Evolutionary conservation across 2,329 filamentous ascomycete genomes (phyloP), one percentile per base, ranked within the genome.

Genomic region (Colletotrichum sp.): DNA sequence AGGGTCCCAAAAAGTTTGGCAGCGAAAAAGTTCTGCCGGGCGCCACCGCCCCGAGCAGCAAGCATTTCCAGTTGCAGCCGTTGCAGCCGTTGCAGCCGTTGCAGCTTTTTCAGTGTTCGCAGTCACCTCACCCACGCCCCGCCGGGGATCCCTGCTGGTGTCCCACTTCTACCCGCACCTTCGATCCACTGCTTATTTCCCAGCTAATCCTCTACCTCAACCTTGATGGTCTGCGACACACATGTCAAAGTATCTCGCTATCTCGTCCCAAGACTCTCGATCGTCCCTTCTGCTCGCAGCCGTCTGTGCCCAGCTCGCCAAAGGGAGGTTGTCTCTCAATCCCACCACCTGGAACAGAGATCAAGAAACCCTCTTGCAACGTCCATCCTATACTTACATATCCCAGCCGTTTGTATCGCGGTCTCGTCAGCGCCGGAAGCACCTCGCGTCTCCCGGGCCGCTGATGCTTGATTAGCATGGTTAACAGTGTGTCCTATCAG

Each of bases 41-140:
- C 8, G 16, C 38, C 48, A 77, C 76, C 76, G 76, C 76, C 65
- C 32, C 8, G 24, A 13, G 43, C 43, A 13, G n/a, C 58, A 21
- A n/a, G 30, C 28, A 38, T 1, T 60, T 38, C 32, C 60, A 52
- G 43, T 21, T 52, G 28, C 38, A 38, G 10, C 38, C 18, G 58
- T 66, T 64, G 18, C 13, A 18, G n/a, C 28, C n/a, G 43, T 21
- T 52, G 28, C 38, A 38, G 10, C 38, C 18, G 58, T 66, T 64
- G 18, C 13, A 18, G n/a, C 28, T 34, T 58, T 16, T 18, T 9
- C 48, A 48, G n/a, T 21, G 43, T 21, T 71, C 18, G 18, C 58
- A n/a, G 43, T 75, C 56, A 73, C 73, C 73, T 69, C 73, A 73
- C 70, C 73, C 70, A 73, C 38, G 64, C 62, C 70, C 73, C 73